Evolutionary conservation across 148 eudicot genomes (phyloP).

Genomic region (Polygonum aviculare): DNA sequence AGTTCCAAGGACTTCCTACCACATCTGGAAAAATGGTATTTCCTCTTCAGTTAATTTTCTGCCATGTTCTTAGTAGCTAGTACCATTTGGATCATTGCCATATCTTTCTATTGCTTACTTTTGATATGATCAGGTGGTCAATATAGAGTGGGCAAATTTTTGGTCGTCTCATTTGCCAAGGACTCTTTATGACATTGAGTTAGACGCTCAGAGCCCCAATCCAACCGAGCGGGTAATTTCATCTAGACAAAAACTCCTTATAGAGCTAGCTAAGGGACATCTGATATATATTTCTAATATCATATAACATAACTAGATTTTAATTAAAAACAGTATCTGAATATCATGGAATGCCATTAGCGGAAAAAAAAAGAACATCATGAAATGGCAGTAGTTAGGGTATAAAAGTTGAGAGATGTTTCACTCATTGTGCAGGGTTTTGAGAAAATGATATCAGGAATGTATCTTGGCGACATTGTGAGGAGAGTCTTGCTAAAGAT

Average conservation of each 20-base stretch:
- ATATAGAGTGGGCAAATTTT: slow-evolving; percentile 97
- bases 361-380: no score
- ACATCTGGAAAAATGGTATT: slow-evolving; percentile 86
- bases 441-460: slow-evolving; percentile 96
- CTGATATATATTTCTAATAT: no score
- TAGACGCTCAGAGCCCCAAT: slow-evolving; percentile 79
- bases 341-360: no score
- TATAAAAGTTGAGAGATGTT: no score
- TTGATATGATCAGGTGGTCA: slow-evolving; percentile 49
- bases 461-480: slow-evolving; percentile 90
- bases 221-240: slow-evolving; percentile 64
- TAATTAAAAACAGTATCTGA: no score
- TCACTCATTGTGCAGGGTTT: slow-evolving; percentile 43
- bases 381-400: no score
- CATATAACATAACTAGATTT: no score
- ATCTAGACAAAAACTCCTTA: not conserved
- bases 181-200: slow-evolving; percentile 66
- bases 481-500: slow-evolving; percentile 74
- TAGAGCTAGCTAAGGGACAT: not conserved
- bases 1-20: slow-evolving; percentile 76
- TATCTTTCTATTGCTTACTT: not conserved
- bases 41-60: not conserved
- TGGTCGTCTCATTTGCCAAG: slow-evolving; percentile 96
- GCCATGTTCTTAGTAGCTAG: not conserved
- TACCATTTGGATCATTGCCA: not conserved